These are phyloP conservation scores for Trichomonas vaginalis DNA, from an alignment of 208 protist genomes.

Conservation along the genomic window DNA sequence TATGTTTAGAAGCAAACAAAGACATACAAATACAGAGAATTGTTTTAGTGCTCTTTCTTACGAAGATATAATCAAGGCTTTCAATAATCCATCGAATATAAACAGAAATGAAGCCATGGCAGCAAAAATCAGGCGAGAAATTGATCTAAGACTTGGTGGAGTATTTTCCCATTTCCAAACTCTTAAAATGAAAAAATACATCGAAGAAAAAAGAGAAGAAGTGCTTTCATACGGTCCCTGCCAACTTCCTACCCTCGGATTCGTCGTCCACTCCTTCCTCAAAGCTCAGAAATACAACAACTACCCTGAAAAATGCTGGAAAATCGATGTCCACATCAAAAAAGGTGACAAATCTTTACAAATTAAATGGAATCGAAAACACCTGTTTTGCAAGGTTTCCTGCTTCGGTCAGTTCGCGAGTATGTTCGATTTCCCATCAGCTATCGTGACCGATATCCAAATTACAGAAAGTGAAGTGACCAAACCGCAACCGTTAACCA, in stretches of 20 bases:
- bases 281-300: neutral
- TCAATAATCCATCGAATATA: constrained; percentile 38
- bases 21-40: constrained; percentile 41
- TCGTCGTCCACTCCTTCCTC: constrained; percentile 63
- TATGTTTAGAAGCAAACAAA: constrained; percentile 37
- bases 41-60: constrained; percentile 55
- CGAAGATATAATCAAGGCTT: constrained; percentile 20
- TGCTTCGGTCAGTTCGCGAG: constrained; percentile 49
- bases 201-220: neutral
- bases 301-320: neutral
- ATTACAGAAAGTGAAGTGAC: neutral
- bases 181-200: neutral
- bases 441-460: constrained; percentile 34
- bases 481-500: constrained; percentile 74
- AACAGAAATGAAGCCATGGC: constrained; percentile 39
- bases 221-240: constrained; percentile 56
- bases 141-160: constrained; percentile 67
- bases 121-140: constrained; percentile 59
- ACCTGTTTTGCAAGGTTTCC: constrained; percentile 45
- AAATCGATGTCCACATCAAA: constrained; percentile 42
- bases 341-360: constrained; percentile 23
- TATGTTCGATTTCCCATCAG: constrained; percentile 34
- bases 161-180: constrained; percentile 69
- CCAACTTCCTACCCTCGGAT: constrained; percentile 81
- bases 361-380: neutral